These are phyloP conservation scores for Arthromyces matolae DNA, from an alignment of 768 basidiomycete genomes.

Conservation along the genomic window DNA sequence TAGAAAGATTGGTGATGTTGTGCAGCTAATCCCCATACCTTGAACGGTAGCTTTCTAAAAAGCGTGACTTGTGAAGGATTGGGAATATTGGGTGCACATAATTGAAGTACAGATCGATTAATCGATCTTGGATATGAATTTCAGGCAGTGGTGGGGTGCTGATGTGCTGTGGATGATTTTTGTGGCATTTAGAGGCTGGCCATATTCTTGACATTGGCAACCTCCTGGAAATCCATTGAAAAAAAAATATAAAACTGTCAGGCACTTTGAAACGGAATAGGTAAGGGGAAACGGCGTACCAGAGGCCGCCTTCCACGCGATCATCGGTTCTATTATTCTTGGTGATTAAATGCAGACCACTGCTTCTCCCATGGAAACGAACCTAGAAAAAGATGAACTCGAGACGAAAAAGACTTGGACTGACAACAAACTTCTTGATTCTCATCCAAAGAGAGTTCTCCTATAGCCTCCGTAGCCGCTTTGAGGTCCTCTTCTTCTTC, in stretches of 20 bases:
- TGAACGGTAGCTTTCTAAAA: conserved; percentile 58
- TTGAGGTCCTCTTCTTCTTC: conserved; percentile 36
- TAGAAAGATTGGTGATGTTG: not conserved
- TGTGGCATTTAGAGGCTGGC: conserved; percentile 52
- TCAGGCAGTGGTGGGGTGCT: conserved; percentile 55
- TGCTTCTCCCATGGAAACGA: conserved; percentile 77
- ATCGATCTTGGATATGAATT: conserved; percentile 55
- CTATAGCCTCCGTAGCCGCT: conserved; percentile 55
- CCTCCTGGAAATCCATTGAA: conserved; percentile 47
- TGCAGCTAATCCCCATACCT: conserved; percentile 33
- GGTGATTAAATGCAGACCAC: conserved; percentile 73
- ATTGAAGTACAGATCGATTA: conserved; percentile 75
- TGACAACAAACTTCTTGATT: conserved; percentile 55
- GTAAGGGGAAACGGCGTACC: conserved; percentile 34
- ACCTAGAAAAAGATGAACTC: conserved; percentile 43
- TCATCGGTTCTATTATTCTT: conserved; percentile 62
- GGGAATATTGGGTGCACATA: conserved; percentile 85
- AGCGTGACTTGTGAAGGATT: conserved; percentile 68
- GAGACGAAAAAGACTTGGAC: not conserved
- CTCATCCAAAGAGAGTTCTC: conserved; percentile 72
- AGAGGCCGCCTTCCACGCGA: conserved; percentile 65
- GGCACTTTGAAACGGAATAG: conserved; percentile 16
- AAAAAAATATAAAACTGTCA: too few relatives aligned
- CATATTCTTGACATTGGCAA: conserved; percentile 74
- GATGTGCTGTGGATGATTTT: conserved; percentile 40